phyloP scores from a whole-genome alignment of 768 basidiomycete species.

The Wakefieldia striispora region DNA sequence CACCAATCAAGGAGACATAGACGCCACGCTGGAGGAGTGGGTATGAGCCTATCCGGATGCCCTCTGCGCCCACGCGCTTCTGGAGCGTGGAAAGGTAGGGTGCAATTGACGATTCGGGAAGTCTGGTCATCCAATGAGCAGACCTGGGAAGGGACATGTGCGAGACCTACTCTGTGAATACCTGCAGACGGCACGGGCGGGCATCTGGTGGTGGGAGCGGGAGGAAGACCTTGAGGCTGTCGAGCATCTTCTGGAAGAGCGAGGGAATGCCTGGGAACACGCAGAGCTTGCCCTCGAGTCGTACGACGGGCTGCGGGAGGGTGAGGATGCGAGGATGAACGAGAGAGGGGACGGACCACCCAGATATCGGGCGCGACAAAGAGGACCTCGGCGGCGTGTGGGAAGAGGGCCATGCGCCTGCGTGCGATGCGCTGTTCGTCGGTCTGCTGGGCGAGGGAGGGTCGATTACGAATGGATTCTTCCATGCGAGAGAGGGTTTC shows the following conservation, averaged over 20 bases:
- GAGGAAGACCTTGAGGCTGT: slow-evolving; percentile 67
- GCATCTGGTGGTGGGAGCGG: slow-evolving; percentile 73
- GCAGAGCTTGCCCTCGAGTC: slow-evolving; percentile 82
- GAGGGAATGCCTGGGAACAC: slow-evolving; percentile 89
- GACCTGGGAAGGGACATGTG: background rate
- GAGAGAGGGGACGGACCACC: slow-evolving; percentile 56
- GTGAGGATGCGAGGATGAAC: background rate
- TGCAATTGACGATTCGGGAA: slow-evolving; percentile 81
- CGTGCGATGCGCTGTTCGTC: slow-evolving; percentile 75
- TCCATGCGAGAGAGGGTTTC: slow-evolving; percentile 79
- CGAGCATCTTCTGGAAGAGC: slow-evolving; percentile 80
- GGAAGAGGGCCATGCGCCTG: slow-evolving; percentile 89
- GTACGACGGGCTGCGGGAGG: slow-evolving; percentile 68
- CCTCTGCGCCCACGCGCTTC: slow-evolving; percentile 66
- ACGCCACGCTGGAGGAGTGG: slow-evolving; percentile 59
- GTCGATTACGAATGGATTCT: slow-evolving; percentile 53
- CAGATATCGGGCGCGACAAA: slow-evolving; percentile 80
- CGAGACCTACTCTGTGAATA: slow-evolving; percentile 70
- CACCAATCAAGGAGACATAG: slow-evolving; percentile 60
- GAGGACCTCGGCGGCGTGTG: slow-evolving; percentile 71
- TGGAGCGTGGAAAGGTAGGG: slow-evolving; percentile 83
- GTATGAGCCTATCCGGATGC: slow-evolving; percentile 82
- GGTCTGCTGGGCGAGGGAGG: slow-evolving; percentile 60
- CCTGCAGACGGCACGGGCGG: slow-evolving; percentile 75
- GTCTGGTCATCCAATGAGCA: slow-evolving; percentile 30